Evolutionary conservation across 805 yeast species (phyloP).

Genomic region (Nakazawaea wickerhamii): DNA sequence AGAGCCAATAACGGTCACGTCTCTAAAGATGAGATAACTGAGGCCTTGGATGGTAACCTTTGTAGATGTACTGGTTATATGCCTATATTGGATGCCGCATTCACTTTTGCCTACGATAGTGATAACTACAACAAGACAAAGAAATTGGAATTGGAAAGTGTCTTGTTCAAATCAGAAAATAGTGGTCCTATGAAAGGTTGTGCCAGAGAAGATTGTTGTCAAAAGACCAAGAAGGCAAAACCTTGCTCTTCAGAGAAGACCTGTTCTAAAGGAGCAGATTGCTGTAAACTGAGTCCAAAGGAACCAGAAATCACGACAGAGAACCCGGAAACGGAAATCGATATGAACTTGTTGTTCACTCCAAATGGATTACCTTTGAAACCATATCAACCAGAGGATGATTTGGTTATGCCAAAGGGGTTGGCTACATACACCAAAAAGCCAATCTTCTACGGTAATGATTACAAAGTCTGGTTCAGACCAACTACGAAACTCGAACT

Average conservation of each 20-base stretch:
- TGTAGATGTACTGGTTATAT: constrained; percentile 47
- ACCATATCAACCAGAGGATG: constrained; percentile 32
- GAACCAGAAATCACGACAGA: constrained; percentile 15
- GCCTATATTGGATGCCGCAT: constrained; percentile 43
- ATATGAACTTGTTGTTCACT: constrained; percentile 27
- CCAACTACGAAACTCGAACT: constrained; percentile 36
- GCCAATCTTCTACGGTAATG: constrained; percentile 32
- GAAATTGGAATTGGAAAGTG: constrained; percentile 14
- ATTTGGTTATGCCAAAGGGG: constrained; percentile 35
- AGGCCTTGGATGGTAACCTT: constrained; percentile 42
- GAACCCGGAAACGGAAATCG: constrained; percentile 26
- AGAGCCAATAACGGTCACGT: constrained; percentile 32
- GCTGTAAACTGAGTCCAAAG: constrained; percentile 12
- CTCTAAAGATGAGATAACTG: constrained; percentile 33
- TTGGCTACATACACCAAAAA: constrained; percentile 22
- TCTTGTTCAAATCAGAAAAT: not conserved
- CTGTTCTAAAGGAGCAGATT: constrained; percentile 5
- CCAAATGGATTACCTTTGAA: constrained; percentile 37
- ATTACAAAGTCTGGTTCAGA: constrained; percentile 37
- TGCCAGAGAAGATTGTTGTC: constrained; percentile 32
- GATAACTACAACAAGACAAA: constrained; percentile 24
- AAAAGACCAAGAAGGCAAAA: constrained; percentile 20
- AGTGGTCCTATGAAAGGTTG: constrained; percentile 17
- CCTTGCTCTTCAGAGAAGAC: not conserved
- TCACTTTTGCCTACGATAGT: constrained; percentile 33